Base-by-base conservation (phyloP, 257 asterid genomes). In the Gentiana straminea region DNA sequence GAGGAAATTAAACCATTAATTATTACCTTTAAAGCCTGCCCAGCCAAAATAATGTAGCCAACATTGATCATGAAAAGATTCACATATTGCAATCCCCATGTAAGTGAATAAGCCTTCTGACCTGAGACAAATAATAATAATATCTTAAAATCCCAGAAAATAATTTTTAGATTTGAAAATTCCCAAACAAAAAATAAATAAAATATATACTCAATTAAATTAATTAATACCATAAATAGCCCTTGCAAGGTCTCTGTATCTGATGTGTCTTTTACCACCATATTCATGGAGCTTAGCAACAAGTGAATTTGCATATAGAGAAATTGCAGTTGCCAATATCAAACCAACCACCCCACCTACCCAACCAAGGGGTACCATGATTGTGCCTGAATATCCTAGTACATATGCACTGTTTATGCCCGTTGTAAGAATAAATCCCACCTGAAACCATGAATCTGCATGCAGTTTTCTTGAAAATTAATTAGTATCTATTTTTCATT, bases 341-440 rank as follows among this genome's bases (percentile, higher is more conserved):
- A 91, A 71, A 49, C 98, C 98, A 38, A 84, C 71, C 47, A 91
- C 98, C 44, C 98, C 96, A 34, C 98, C 98, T 3, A 75, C 47
- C 98, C 98, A 91, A 49, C 98, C 94, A 63, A 91, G 71, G 1
- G 98, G 98, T 64, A 84, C 94, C 98, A 91, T 91, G 71, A 87
- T 70, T 0, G 94, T 77, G 4, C 94, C 98, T 15, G 98, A 84
- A 64, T 87, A 91, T 41, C 98, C 98, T 54, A 91, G 85, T 69
- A 86, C 98, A 60, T 87, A 91, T 0, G 93, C 98, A 44, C 98
- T 91, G 82, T 87, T 91, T 69, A 91, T 80, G 59, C 98, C 98
- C 32, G 94, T 87, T 13, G 96, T 91, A 36, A 91, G 93, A 44
- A 91, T 84, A 57, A 91, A 84, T 54, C 92, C 98, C 68, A 77